These are phyloP conservation scores for Penicillium herquei DNA, from an alignment of 495 filamentous ascomycete species.

Conservation along the genomic window DNA sequence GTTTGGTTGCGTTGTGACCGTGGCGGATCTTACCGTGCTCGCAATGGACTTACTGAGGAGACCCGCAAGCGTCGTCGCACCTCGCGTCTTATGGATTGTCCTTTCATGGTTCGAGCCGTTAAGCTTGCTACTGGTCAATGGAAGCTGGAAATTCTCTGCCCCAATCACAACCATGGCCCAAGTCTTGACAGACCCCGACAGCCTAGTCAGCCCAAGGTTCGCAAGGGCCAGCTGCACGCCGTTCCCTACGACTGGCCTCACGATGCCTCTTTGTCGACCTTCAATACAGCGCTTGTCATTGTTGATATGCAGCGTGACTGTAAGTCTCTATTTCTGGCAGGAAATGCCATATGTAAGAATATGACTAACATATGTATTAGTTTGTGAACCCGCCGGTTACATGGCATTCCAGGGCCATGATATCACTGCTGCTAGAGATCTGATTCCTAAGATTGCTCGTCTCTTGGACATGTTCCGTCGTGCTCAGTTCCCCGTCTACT, in stretches of 20 bases:
- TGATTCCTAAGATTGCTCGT: constrained; percentile 54
- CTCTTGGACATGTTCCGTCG: constrained; percentile 58
- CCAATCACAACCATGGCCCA: constrained; percentile 48
- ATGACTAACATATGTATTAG: constrained; percentile 28
- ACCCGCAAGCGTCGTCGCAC: constrained; percentile 47
- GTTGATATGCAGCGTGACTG: constrained; percentile 76
- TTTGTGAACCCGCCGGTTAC: constrained; percentile 59
- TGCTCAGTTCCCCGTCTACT: constrained; percentile 60
- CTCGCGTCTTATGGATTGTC: constrained; percentile 48
- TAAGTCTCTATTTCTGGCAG: constrained; percentile 17
- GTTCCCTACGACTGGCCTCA: constrained; percentile 64
- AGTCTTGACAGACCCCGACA: constrained; percentile 42
- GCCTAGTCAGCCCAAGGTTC: constrained; percentile 42
- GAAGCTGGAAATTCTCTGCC: constrained; percentile 44
- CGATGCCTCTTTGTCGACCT: constrained; percentile 53
- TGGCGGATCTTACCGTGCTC: constrained; percentile 50
- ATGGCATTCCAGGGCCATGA: constrained; percentile 60
- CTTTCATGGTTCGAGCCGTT: constrained; percentile 47
- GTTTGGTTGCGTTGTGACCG: constrained; percentile 51
- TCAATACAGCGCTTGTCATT: constrained; percentile 63
- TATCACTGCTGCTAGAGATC: constrained; percentile 47
- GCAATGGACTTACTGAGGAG: constrained; percentile 50
- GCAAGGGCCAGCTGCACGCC: constrained; percentile 48
- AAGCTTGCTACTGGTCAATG: constrained; percentile 38
- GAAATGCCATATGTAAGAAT: background rate